Conservation (phyloP, 768 basidiomycete genomes). For the Dentipellis sp. region DNA sequence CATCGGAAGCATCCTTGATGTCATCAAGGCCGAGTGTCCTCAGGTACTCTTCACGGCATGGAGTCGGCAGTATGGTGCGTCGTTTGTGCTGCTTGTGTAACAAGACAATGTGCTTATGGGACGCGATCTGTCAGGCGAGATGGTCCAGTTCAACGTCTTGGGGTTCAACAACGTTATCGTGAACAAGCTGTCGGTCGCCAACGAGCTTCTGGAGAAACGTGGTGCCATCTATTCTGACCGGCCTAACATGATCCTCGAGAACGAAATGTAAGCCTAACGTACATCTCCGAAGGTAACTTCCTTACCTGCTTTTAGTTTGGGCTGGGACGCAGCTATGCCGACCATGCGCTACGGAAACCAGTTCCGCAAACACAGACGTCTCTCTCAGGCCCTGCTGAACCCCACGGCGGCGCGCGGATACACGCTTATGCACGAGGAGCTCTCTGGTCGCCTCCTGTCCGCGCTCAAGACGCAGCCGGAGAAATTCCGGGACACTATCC, state of each 20-base stretch:
- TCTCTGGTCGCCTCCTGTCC: not conserved
- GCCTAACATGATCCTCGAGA: not conserved
- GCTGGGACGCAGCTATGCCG: not conserved
- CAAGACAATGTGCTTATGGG: not conserved
- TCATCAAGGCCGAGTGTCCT: not conserved
- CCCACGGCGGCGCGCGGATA: not conserved
- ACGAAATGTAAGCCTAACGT: not conserved
- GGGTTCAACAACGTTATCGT: not conserved
- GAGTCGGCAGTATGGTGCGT: not conserved
- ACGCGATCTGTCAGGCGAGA: not conserved
- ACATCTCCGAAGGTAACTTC: not conserved
- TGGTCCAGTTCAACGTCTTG: not conserved
- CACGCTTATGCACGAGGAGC: not conserved
- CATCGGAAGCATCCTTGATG: not conserved
- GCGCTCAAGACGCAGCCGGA: not conserved
- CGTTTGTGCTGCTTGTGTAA: not conserved
- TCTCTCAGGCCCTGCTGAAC: not conserved
- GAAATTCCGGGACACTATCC: not conserved
- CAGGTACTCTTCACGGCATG: not conserved
- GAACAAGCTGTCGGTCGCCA: not conserved
- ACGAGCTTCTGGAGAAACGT: not conserved
- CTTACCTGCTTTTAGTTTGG: not conserved
- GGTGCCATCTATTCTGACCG: not conserved
- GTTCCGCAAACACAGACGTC: not conserved
- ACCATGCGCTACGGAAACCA: not conserved